phyloP scores from a whole-genome alignment of 805 yeast species.

The Candida ovalis region DNA sequence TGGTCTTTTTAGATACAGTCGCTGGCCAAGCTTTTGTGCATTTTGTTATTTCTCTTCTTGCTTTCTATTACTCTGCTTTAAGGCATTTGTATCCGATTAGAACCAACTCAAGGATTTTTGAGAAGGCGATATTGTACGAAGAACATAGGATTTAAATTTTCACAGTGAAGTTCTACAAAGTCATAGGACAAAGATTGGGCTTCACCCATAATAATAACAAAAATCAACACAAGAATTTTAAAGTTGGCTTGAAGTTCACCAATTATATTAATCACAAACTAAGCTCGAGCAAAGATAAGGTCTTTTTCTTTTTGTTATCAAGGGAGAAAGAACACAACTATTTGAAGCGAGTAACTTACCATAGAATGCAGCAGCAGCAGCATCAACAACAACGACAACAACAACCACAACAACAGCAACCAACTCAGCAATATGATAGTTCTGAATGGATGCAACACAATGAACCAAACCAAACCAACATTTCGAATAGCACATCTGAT shows the following conservation, averaged over 20 bases:
- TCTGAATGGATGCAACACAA: background rate
- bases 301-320: slow-evolving; percentile 23
- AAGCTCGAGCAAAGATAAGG: slow-evolving; percentile 25
- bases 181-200: slow-evolving; percentile 13
- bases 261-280: slow-evolving; percentile 12
- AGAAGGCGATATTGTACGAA: background rate
- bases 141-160: background rate
- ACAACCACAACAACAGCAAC: slow-evolving; percentile 1
- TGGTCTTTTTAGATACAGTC: no score
- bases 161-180: slow-evolving; percentile 15
- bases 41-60: background rate
- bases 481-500: background rate
- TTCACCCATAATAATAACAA: slow-evolving; percentile 7
- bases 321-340: slow-evolving; percentile 16
- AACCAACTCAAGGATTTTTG: background rate
- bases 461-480: background rate
- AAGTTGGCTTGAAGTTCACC: slow-evolving; percentile 5
- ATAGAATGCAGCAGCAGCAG: slow-evolving; percentile 4
- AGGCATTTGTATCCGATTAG: background rate
- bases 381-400: background rate
- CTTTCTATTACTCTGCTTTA: background rate
- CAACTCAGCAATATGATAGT: background rate
- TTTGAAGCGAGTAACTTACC: slow-evolving; percentile 14
- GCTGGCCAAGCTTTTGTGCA: background rate
- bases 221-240: background rate